Evolutionary conservation across 1,139 yeast genomes (phyloP).

Genomic region (Saccharomyces hybrid): DNA sequence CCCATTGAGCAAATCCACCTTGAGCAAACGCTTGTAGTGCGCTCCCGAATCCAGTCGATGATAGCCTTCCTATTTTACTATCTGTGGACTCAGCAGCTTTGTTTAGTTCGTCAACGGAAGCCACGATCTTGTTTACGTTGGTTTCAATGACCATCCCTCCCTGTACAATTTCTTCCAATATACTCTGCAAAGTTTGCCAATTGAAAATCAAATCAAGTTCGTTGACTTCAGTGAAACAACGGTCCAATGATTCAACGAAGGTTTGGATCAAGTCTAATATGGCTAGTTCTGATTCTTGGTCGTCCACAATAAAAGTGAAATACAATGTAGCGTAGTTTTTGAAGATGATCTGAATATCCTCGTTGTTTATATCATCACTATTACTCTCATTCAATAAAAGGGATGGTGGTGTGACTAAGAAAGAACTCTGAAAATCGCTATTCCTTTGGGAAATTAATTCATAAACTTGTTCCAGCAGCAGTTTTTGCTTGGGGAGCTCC

Average conservation of each 20-base stretch:
- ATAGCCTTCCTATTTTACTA: conserved; percentile 14
- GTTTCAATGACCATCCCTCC: conserved; percentile 99
- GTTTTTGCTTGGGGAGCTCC: conserved; percentile 29
- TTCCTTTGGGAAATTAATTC: conserved; percentile 28
- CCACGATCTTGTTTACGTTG: conserved; percentile 71
- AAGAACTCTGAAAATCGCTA: conserved; percentile 28
- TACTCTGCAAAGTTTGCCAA: conserved; percentile 93
- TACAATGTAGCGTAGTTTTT: conserved; percentile 91
- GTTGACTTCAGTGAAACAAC: conserved; percentile 89
- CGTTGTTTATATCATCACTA: conserved; percentile 60
- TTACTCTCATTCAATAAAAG: conserved; percentile 58
- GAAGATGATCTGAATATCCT: conserved; percentile 82
- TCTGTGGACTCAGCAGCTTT: conserved; percentile 24
- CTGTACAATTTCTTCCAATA: conserved; percentile 84
- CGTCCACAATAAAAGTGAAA: conserved; percentile 92
- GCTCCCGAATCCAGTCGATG: conserved; percentile 19
- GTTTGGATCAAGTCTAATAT: conserved; percentile 91
- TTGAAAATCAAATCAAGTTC: conserved; percentile 93
- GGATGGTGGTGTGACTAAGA: conserved; percentile 32
- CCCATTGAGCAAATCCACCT: conserved; percentile 30
- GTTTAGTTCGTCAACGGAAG: conserved; percentile 46
- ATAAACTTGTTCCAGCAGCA: conserved; percentile 29
- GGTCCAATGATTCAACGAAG: conserved; percentile 88
- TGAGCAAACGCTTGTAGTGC: conserved; percentile 29
- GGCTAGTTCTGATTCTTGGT: conserved; percentile 90